These are phyloP conservation scores for Tuber brumale DNA, from an alignment of 495 filamentous ascomycete genomes.

Conservation along the genomic window DNA sequence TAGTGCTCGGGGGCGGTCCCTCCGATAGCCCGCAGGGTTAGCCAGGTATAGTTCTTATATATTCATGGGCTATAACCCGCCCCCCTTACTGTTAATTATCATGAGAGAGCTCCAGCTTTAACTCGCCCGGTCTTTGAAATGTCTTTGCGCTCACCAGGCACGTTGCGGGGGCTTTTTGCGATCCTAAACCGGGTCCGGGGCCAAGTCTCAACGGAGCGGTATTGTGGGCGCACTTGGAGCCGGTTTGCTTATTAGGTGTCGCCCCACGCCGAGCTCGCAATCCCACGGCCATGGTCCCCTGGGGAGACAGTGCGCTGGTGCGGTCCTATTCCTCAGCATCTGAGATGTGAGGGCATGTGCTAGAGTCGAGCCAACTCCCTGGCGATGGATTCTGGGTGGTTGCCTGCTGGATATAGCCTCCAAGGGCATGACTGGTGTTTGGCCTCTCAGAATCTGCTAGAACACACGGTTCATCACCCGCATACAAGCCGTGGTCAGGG, in stretches of 20 bases:
- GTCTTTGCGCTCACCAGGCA: conserved; percentile 22
- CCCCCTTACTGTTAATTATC: background rate
- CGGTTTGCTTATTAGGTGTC: background rate
- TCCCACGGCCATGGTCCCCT: background rate
- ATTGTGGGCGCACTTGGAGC: background rate
- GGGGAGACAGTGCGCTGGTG: background rate
- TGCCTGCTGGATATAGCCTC: background rate
- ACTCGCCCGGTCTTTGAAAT: conserved; percentile 31
- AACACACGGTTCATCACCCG: background rate
- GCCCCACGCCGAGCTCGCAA: background rate
- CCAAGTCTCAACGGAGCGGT: conserved; percentile 1
- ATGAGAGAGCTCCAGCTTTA: conserved; percentile 23
- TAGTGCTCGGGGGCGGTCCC: background rate
- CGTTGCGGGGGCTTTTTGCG: background rate
- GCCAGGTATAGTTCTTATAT: background rate
- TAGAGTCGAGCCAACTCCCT: background rate
- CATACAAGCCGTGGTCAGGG: conserved; percentile 8
- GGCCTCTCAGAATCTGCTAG: background rate
- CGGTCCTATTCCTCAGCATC: background rate
- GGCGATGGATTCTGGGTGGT: background rate
- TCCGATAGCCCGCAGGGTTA: background rate
- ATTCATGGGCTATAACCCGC: background rate
- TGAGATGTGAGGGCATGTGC: background rate
- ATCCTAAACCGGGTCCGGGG: background rate
- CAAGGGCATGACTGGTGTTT: background rate